These are phyloP conservation scores for Solanum ossicruentum DNA, from an alignment of 257 asterid genomes.

Conservation along the genomic window DNA sequence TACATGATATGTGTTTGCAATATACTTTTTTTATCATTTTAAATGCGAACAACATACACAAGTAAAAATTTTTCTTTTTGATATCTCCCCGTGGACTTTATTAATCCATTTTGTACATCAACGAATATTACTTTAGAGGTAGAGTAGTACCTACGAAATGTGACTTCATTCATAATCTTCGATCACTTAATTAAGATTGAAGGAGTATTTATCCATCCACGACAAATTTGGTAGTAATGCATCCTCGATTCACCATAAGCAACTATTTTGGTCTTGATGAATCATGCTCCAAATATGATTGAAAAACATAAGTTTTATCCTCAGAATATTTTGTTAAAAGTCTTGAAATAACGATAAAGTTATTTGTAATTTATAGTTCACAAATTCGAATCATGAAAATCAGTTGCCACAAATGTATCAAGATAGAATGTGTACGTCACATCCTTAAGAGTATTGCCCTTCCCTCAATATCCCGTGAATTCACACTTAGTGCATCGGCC, in stretches of 20 bases:
- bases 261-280: neutral
- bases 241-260: neutral
- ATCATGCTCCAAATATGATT: neutral
- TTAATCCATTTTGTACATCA: neutral
- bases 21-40: neutral
- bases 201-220: neutral
- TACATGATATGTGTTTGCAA: neutral
- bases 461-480: neutral
- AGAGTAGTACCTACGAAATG: neutral
- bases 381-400: neutral
- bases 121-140: neutral
- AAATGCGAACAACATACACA: neutral
- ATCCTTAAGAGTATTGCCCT: neutral
- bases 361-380: neutral
- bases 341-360: neutral
- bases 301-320: neutral
- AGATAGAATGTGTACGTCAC: neutral
- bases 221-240: neutral
- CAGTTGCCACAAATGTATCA: neutral
- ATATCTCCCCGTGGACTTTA: neutral
- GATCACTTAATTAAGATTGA: neutral
- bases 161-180: neutral
- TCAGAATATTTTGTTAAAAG: neutral
- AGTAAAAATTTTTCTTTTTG: too few relatives aligned
- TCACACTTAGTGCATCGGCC: fast-evolving